phyloP scores from a whole-genome alignment of 2,329 filamentous ascomycete species.

The Coleophoma crateriformis region DNA sequence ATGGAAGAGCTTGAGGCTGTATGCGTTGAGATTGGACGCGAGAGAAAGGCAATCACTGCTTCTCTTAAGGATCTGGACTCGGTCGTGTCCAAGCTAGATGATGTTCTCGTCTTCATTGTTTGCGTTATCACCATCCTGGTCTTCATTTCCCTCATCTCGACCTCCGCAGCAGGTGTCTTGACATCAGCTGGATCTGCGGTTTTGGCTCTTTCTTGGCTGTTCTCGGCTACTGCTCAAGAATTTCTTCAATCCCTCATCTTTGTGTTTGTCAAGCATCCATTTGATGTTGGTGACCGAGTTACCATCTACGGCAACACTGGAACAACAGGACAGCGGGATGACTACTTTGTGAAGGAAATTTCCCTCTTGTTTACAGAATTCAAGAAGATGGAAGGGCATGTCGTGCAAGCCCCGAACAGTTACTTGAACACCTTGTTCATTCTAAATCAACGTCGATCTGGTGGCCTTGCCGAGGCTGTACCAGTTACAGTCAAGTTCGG shows the following conservation, averaged over 20 bases:
- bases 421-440: conserved; percentile 91
- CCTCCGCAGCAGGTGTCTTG: conserved; percentile 84
- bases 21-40: conserved; percentile 88
- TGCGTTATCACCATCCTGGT: conserved; percentile 75
- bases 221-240: conserved; percentile 88
- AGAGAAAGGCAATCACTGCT: conserved; percentile 91
- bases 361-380: conserved; percentile 92
- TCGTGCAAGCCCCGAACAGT: conserved; percentile 93
- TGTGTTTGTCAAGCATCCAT: conserved; percentile 95
- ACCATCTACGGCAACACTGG: conserved; percentile 89
- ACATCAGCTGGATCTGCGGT: conserved; percentile 82
- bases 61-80: conserved; percentile 93
- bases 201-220: conserved; percentile 88
- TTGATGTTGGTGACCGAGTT: conserved; percentile 91
- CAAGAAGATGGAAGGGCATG: conserved; percentile 97
- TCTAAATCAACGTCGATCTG: conserved; percentile 87
- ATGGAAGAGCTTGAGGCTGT: conserved; percentile 92
- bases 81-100: conserved; percentile 83
- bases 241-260: conserved; percentile 93
- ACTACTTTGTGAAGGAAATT: conserved; percentile 95
- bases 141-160: conserved; percentile 83
- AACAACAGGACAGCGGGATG: conserved; percentile 71
- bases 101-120: conserved; percentile 85
- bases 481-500: conserved; percentile 84
- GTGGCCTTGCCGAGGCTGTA: conserved; percentile 80